Base-by-base conservation (phyloP, 768 basidiomycete species). In the Mycena kentingensis region DNA sequence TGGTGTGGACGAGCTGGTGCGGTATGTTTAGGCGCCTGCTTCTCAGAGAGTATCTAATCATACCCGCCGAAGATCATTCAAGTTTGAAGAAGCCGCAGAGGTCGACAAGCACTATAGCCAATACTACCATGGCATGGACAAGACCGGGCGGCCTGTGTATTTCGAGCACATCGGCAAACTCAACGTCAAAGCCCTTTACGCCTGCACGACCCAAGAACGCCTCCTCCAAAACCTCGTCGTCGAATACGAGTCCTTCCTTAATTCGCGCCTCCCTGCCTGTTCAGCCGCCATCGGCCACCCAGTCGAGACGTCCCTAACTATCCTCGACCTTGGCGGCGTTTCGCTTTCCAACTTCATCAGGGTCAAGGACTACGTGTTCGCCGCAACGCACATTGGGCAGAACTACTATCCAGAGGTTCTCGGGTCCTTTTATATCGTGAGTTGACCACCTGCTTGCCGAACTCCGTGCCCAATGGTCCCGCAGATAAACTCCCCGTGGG, bases 401-500 rank as follows among this genome's bases (percentile, higher is more conserved):
- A 83, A 98, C 75, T 79, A 89, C 61, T 98, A 94, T 72, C 91
- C 93, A 2, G 92, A 96, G 69, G 38, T 46, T 60, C 91, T 98
- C 95, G 96, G 96, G 75, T 90, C 90, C 68, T 98, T 99, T 77
- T 99, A 92, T 79, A 94, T 99, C 79, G n/a, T n/a, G n/a, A n/a
- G n/a, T n/a, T n/a, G n/a, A n/a, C n/a, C n/a, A n/a, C n/a, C n/a
- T n/a, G n/a, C n/a, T n/a, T n/a, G n/a, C n/a, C n/a, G n/a, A n/a
- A n/a, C n/a, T n/a, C n/a, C n/a, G n/a, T n/a, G n/a, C n/a, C n/a
- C n/a, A n/a, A n/a, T n/a, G n/a, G n/a, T n/a, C n/a, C n/a, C n/a
- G n/a, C n/a, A n/a, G n/a, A 88, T 97, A 80, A 98, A 98, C 66
- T 90, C 93, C 2, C 96, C 96, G 1, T 97, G 88, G 86, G 80